A percentile compares a stretch with the other conserved stretches of the same genome.
phyloP scores from a whole-genome alignment of 495 filamentous ascomycete species.

The Annulohypoxylon bovei region DNA sequence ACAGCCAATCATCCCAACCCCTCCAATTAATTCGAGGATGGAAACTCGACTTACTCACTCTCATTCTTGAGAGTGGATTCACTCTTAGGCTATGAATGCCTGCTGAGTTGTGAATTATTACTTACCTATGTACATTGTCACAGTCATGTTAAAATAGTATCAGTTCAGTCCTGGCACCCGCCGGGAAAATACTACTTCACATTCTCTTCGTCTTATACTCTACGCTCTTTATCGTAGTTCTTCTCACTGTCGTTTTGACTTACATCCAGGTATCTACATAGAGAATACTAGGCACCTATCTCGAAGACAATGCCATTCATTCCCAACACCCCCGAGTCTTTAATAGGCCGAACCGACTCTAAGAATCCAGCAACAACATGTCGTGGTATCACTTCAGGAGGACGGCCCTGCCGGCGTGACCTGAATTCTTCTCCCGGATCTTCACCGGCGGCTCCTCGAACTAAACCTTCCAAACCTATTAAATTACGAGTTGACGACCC shows the following conservation, averaged over 20 bases:
- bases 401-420: constrained; percentile 79
- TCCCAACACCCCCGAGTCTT: constrained; percentile 83
- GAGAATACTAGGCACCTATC: not conserved
- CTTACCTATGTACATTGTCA: not conserved
- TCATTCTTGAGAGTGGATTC: constrained; percentile 1
- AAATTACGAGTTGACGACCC: constrained; percentile 61
- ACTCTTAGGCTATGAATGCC: not conserved
- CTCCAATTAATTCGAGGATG: constrained; percentile 18
- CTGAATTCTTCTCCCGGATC: constrained; percentile 58
- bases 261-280: not conserved
- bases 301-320: constrained; percentile 73
- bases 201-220: not conserved
- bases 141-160: constrained; percentile 19
- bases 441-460: constrained; percentile 41
- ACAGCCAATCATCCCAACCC: constrained; percentile 28
- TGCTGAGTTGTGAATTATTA: constrained; percentile 7
- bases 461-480: constrained; percentile 49
- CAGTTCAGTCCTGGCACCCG: constrained; percentile 1
- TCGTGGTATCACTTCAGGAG: constrained; percentile 80
- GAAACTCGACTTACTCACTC: not conserved
- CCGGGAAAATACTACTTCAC: constrained; percentile 1
- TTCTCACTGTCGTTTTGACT: not conserved
- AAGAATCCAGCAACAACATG: constrained; percentile 87
- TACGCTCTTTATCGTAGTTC: constrained; percentile 8
- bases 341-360: constrained; percentile 80